Evolutionary conservation across 495 filamentous ascomycete species (phyloP).

Genomic region (Jackrogersella multiformis): DNA sequence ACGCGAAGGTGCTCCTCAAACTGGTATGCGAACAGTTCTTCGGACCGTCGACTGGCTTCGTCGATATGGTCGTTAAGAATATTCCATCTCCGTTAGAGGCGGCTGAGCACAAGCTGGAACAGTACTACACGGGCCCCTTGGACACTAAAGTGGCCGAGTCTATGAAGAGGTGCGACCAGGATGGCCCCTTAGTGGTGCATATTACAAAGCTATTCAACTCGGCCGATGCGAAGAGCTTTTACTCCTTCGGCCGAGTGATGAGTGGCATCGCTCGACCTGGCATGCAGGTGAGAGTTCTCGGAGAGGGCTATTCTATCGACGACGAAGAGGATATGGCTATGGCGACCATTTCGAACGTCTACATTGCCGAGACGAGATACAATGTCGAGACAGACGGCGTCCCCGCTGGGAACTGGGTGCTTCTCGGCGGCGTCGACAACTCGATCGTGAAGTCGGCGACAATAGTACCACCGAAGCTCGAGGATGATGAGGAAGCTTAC

Average conservation of each 20-base stretch:
- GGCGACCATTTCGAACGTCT: slow-evolving; percentile 88
- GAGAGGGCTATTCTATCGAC: slow-evolving; percentile 94
- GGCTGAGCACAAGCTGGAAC: slow-evolving; percentile 76
- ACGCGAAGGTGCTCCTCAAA: slow-evolving; percentile 88
- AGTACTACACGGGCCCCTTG: slow-evolving; percentile 94
- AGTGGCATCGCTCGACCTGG: slow-evolving; percentile 88
- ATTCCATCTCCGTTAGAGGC: slow-evolving; percentile 88
- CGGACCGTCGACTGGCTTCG: slow-evolving; percentile 86
- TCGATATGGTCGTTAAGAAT: slow-evolving; percentile 94
- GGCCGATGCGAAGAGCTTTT: slow-evolving; percentile 84
- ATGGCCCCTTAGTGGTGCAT: slow-evolving; percentile 89
- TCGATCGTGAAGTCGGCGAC: slow-evolving; percentile 99
- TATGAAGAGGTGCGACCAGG: slow-evolving; percentile 84
- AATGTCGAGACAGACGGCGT: slow-evolving; percentile 90
- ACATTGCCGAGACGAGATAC: slow-evolving; percentile 93
- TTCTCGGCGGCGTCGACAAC: slow-evolving; percentile 92
- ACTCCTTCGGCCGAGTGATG: slow-evolving; percentile 91
- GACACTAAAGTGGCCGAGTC: slow-evolving; percentile 83
- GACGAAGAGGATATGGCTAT: slow-evolving; percentile 97
- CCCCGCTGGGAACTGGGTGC: slow-evolving; percentile 93
- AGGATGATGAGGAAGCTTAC: slow-evolving; percentile 88
- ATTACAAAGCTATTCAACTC: slow-evolving; percentile 93
- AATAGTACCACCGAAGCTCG: slow-evolving; percentile 80
- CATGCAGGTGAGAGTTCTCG: slow-evolving; percentile 86
- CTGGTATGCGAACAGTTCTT: slow-evolving; percentile 96